Evolutionary conservation across 1,284 basidiomycete species (phyloP).

Genomic region (Ganoderma multipileum): DNA sequence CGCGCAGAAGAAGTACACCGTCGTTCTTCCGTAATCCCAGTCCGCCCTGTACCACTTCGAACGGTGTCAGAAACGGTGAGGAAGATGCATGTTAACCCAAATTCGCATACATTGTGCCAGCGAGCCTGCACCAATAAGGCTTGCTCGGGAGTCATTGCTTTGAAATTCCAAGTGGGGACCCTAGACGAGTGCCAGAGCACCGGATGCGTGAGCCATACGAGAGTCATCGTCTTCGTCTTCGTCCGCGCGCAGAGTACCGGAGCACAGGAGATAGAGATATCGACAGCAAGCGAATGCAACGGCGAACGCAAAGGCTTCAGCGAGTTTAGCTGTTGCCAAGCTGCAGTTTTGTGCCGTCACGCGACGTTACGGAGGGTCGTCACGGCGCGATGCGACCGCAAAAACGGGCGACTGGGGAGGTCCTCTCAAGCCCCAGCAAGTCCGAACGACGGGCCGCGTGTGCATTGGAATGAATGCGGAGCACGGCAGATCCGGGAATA

Average conservation of each 20-base stretch:
- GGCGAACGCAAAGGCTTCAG: neutral
- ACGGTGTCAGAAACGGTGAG: neutral
- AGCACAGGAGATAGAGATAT: neutral
- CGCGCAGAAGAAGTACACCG: slow-evolving; percentile 42
- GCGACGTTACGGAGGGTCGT: neutral
- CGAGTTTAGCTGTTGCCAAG: neutral
- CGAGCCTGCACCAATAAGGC: slow-evolving; percentile 23
- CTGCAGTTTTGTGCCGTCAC: neutral
- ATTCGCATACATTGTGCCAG: slow-evolving; percentile 32
- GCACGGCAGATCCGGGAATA: neutral
- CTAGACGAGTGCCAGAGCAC: slow-evolving; percentile 39
- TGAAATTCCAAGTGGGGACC: slow-evolving; percentile 28
- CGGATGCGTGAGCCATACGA: slow-evolving; percentile 38
- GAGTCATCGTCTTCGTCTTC: slow-evolving; percentile 4
- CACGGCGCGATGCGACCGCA: neutral
- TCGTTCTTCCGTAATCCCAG: slow-evolving; percentile 42
- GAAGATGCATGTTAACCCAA: neutral
- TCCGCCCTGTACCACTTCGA: slow-evolving; percentile 41
- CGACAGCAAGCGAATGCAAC: neutral
- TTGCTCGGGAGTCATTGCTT: slow-evolving; percentile 35
- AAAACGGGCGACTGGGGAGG: neutral
- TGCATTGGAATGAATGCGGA: neutral
- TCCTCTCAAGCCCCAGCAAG: neutral
- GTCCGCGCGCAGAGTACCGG: neutral
- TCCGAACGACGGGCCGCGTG: neutral